Base-by-base conservation (phyloP, 345 rosid genomes). In the Lepidium didymum region DNA sequence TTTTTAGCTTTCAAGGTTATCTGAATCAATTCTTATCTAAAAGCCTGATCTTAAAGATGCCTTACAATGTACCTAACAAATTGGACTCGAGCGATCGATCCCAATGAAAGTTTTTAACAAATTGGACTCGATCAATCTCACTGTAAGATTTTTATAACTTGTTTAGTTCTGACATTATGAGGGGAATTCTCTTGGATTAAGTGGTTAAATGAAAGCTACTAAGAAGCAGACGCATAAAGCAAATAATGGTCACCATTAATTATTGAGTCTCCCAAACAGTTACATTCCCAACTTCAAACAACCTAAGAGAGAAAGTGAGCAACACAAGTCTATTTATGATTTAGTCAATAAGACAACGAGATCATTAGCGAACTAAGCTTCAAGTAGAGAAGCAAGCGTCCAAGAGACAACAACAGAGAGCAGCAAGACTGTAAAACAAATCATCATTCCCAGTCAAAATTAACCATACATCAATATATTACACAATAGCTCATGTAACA, bases 381-480 rank as follows among this genome's bases (percentile, higher is more conserved):
- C 37, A 64, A 50, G 35, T n/a, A n/a, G 37, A 37, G 57, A 21
- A 64, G 49, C 69, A 64, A 23, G 49, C 49, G 10, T 64, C 69
- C 58, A 50, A 64, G 50, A 64, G 5, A 64, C 69, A n/a, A n/a
- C n/a, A n/a, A 64, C 40, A 64, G 38, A 64, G 69, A 58, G n/a
- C n/a, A 50, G 69, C 59, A 23, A 51, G 15, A 51, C 69, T 64
- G 38, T 49, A 37, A 64, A 25, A 9, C 59, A 33, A 51, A 51
- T n/a, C 41, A 35, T 10, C 37, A 50, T n/a, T 16, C 31, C 33
- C 29, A 61, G 10, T 43, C 53, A n/a, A 11, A 34, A 31, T 9
- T 44, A 44, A 43, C 36, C 9, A 23, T 49, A 49, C 11, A n/a
- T n/a, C n/a, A n/a, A n/a, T n/a, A n/a, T n/a, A n/a, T n/a, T n/a